Evolutionary conservation across 768 basidiomycete genomes (phyloP), one percentile per base, ranked within the genome.

Genomic region (Wakefieldia striispora): DNA sequence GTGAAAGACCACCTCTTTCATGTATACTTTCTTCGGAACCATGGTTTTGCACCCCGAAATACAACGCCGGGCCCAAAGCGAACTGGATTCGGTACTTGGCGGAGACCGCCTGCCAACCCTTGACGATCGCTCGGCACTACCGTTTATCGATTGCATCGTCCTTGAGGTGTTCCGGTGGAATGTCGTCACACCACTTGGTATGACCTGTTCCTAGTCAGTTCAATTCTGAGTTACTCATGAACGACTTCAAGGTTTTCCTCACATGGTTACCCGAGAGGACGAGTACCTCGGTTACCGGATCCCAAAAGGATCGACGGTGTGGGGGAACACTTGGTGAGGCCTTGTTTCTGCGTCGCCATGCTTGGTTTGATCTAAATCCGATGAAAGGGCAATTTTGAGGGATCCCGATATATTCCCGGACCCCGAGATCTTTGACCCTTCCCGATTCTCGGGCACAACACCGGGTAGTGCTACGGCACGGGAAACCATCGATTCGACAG

Each of bases 251-350:
- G 78, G 76, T 7, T 38, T 58, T 11, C 57, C 56, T 21, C 56
- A 57, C 19, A 75, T 75, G 51, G 66, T 68, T 12, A 78, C 72
- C 45, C 50, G 58, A 20, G 57, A 53, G 4, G 57, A 51, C 16
- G 53, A 50, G 10, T 53, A 47, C 11, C 45, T 53, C 5, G 75
- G 72, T 2, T 75, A 71, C 48, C 54, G 45, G 9, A 73, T 79
- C 16, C 78, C 78, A 1, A 69, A 72, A 45, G 70, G 69, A 6
- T 58, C 74, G 1, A 71, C 70, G 2, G 56, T 76, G 7, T 50
- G 73, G 5, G 67, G 70, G 5, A 77, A 76, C 47, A 66, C 71
- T 8, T 77, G 74, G 73, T 70, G 44, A 31, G 6, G 21, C n/a
- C 55, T 43, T 26, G 9, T 33, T 1, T 33, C 43, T 27, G 3